Evolutionary conservation across 1,284 basidiomycete genomes (phyloP).

Genomic region (Marasmius fiardii): DNA sequence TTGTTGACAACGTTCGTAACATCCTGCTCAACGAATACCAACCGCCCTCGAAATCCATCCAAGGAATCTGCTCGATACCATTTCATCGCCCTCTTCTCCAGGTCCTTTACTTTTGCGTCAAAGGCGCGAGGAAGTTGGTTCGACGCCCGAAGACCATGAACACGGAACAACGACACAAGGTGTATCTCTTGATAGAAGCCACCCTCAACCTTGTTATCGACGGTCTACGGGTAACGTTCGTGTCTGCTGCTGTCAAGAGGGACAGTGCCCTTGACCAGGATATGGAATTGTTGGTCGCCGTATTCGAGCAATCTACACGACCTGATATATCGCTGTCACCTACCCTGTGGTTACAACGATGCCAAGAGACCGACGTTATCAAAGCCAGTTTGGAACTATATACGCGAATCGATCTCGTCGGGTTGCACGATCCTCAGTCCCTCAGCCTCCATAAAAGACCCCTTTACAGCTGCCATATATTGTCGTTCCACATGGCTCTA

Average conservation of each 20-base stretch:
- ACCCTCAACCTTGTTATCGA: constrained; percentile 66
- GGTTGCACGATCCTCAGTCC: constrained; percentile 58
- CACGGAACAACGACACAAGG: constrained; percentile 56
- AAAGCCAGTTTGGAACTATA: constrained; percentile 75
- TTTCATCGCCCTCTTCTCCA: constrained; percentile 84
- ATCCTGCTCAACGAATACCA: constrained; percentile 77
- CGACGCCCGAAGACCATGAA: constrained; percentile 48
- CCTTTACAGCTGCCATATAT: constrained; percentile 70
- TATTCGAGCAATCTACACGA: constrained; percentile 78
- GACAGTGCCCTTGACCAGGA: constrained; percentile 73
- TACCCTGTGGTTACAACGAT: constrained; percentile 72
- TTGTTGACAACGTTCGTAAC: constrained; percentile 59
- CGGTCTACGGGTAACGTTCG: constrained; percentile 66
- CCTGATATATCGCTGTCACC: constrained; percentile 65
- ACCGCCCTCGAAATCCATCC: constrained; percentile 71
- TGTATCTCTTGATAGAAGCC: constrained; percentile 60
- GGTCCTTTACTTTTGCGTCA: constrained; percentile 74
- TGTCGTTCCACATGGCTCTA: constrained; percentile 86
- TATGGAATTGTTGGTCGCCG: constrained; percentile 75
- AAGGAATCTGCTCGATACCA: constrained; percentile 59
- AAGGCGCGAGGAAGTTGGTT: constrained; percentile 53
- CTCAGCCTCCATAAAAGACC: constrained; percentile 62
- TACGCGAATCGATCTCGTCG: constrained; percentile 64
- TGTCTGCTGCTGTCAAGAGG: constrained; percentile 52
- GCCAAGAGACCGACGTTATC: constrained; percentile 82